phyloP scores from a whole-genome alignment of 768 basidiomycete genomes.

The Auriscalpium orientale region DNA sequence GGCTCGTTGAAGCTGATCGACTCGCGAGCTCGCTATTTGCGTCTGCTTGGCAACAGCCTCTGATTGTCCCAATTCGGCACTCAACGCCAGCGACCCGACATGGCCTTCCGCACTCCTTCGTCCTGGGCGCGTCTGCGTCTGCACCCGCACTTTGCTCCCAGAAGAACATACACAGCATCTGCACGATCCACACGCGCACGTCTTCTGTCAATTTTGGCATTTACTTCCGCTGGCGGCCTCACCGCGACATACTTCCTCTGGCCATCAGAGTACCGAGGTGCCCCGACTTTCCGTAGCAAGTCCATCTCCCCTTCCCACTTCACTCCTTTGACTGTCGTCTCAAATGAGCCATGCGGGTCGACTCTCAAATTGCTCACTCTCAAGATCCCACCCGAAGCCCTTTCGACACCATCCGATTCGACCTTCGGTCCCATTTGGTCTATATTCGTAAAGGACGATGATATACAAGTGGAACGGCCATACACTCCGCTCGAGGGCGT shows the following conservation, averaged over 20 bases:
- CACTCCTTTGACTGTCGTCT: conserved; percentile 51
- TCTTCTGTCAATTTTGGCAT: conserved; percentile 17
- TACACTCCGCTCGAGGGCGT: conserved; percentile 78
- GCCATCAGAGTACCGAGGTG: conserved; percentile 38
- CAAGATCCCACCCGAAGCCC: conserved; percentile 36
- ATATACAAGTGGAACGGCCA: conserved; percentile 81
- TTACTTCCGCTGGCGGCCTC: conserved; percentile 33
- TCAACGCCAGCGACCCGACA: conserved; percentile 9
- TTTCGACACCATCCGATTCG: conserved; percentile 10
- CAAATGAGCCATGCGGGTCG: conserved; percentile 43
- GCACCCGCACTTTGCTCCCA: background rate
- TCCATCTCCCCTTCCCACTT: conserved; percentile 32
- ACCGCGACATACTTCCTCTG: conserved; percentile 45
- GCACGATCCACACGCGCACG: background rate
- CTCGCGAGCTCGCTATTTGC: too few relatives aligned
- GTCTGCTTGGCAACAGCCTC: conserved; percentile 17
- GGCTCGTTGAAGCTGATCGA: too few relatives aligned
- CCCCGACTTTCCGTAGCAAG: conserved; percentile 29
- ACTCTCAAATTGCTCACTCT: conserved; percentile 62
- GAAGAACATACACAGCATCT: background rate
- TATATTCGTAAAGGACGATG: conserved; percentile 77
- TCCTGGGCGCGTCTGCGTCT: background rate
- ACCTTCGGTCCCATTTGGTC: conserved; percentile 52
- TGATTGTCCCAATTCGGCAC: conserved; percentile 7
- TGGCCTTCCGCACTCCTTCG: background rate